Evolutionary conservation across 2,329 filamentous ascomycete species (phyloP).

Genomic region (Arthrinium puccinioides): DNA sequence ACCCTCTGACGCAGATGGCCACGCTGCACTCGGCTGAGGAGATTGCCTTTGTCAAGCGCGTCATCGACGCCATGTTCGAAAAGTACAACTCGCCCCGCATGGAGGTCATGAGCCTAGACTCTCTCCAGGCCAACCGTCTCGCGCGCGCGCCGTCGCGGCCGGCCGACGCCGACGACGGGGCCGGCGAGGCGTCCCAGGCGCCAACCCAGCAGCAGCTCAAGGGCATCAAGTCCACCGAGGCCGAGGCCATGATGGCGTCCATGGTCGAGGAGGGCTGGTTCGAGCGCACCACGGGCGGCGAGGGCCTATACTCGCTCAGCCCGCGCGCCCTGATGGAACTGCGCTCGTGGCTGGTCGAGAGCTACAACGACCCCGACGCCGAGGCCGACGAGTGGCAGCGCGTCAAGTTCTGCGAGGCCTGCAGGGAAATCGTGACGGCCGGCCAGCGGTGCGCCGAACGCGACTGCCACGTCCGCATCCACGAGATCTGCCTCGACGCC

Average conservation of each 20-base stretch:
- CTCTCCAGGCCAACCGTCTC: slow-evolving; percentile 71
- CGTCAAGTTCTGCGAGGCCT: slow-evolving; percentile 83
- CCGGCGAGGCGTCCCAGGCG: slow-evolving; percentile 19
- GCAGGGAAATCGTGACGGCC: slow-evolving; percentile 80
- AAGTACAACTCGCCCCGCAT: slow-evolving; percentile 71
- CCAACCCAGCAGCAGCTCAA: slow-evolving; percentile 28
- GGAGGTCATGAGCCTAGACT: slow-evolving; percentile 76
- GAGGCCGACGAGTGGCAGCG: slow-evolving; percentile 57
- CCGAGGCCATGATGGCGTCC: slow-evolving; percentile 61
- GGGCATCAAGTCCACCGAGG: slow-evolving; percentile 68
- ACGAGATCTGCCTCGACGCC: slow-evolving; percentile 67
- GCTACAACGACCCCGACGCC: slow-evolving; percentile 71
- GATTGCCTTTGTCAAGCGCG: slow-evolving; percentile 78
- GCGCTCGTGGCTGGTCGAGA: slow-evolving; percentile 73
- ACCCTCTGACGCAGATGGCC: slow-evolving; percentile 78
- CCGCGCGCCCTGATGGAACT: slow-evolving; percentile 80
- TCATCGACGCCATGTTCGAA: slow-evolving; percentile 90
- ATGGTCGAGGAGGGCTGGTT: slow-evolving; percentile 82
- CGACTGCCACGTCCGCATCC: slow-evolving; percentile 63
- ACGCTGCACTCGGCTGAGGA: slow-evolving; percentile 77
- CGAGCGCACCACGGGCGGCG: slow-evolving; percentile 55
- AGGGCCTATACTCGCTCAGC: slow-evolving; percentile 68
- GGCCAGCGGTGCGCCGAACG: slow-evolving; percentile 68
- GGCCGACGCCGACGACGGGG: slow-evolving; percentile 13
- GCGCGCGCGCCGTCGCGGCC: slow-evolving; percentile 38